phyloP scores from a whole-genome alignment of 495 filamentous ascomycete genomes.

The Wilcoxina mikolae region DNA sequence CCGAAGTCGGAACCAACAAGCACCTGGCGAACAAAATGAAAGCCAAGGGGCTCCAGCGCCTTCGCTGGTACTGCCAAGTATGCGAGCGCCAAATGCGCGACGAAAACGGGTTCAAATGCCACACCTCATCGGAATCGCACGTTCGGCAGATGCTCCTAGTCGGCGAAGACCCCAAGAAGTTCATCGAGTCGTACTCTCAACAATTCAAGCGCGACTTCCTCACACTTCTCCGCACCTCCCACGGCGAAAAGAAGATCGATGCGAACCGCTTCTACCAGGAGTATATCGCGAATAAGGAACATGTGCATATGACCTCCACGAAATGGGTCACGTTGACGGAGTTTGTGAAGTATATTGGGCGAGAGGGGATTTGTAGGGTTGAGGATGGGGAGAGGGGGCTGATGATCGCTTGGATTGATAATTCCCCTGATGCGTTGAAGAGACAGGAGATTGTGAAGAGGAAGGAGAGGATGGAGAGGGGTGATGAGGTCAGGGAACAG shows the following conservation, averaged over 20 bases:
- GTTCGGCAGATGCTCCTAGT: conserved; percentile 73
- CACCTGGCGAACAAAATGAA: conserved; percentile 81
- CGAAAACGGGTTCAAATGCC: conserved; percentile 65
- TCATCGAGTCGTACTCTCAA: conserved; percentile 58
- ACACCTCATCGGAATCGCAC: conserved; percentile 67
- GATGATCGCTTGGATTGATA: conserved; percentile 80
- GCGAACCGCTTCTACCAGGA: conserved; percentile 90
- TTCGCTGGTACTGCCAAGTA: conserved; percentile 74
- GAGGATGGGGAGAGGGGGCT: conserved; percentile 83
- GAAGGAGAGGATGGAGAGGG: conserved; percentile 73
- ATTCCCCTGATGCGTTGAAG: conserved; percentile 65
- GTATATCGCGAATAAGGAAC: conserved; percentile 64
- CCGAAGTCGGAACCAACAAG: conserved; percentile 79
- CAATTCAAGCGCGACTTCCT: conserved; percentile 75
- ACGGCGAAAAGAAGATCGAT: conserved; percentile 72
- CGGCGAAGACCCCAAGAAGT: conserved; percentile 65
- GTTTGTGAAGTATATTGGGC: conserved; percentile 69
- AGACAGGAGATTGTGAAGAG: conserved; percentile 63
- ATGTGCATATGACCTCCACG: conserved; percentile 88
- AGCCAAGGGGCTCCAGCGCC: conserved; percentile 66
- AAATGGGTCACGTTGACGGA: conserved; percentile 72
- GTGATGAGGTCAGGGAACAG: conserved; percentile 81
- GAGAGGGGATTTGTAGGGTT: conserved; percentile 71
- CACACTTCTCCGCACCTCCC: conserved; percentile 53
- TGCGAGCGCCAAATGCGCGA: conserved; percentile 38